Conservation (phyloP, 345 rosid genomes). For the Eucalyptus urophylla region DNA sequence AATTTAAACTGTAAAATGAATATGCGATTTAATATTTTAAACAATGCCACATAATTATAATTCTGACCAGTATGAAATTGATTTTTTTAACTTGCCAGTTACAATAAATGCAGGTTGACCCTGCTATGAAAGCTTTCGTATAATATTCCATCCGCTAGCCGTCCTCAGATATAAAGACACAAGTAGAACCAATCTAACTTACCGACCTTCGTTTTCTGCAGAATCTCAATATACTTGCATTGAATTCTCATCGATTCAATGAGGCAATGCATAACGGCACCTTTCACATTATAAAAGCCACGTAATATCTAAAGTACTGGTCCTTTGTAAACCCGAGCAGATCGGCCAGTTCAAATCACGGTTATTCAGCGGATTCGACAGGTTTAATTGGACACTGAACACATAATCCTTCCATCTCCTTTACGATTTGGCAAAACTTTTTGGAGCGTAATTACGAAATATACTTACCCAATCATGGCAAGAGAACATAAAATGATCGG, state of each 20-base stretch:
- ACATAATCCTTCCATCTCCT: background rate
- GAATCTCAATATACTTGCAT: background rate
- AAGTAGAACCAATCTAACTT: background rate
- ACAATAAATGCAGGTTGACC: background rate
- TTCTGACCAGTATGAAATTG: background rate
- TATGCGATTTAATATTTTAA: background rate
- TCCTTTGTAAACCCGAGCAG: background rate
- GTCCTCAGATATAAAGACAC: background rate
- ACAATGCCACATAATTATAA: background rate
- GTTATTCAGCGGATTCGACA: background rate
- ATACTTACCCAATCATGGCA: constrained; percentile 5
- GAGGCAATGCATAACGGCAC: background rate
- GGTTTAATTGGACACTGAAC: background rate
- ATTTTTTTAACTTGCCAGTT: background rate
- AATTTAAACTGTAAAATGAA: accelerated
- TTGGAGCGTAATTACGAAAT: background rate
- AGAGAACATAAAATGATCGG: constrained; percentile 41
- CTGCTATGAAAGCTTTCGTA: background rate
- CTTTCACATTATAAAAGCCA: background rate
- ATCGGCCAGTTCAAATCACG: background rate
- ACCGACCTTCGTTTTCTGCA: background rate
- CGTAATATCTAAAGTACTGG: background rate
- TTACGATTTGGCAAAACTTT: background rate
- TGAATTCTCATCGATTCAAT: background rate
- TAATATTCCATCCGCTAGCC: background rate